These are phyloP conservation scores for Neurospora pannonica DNA, from an alignment of 495 filamentous ascomycete species.

Conservation along the genomic window DNA sequence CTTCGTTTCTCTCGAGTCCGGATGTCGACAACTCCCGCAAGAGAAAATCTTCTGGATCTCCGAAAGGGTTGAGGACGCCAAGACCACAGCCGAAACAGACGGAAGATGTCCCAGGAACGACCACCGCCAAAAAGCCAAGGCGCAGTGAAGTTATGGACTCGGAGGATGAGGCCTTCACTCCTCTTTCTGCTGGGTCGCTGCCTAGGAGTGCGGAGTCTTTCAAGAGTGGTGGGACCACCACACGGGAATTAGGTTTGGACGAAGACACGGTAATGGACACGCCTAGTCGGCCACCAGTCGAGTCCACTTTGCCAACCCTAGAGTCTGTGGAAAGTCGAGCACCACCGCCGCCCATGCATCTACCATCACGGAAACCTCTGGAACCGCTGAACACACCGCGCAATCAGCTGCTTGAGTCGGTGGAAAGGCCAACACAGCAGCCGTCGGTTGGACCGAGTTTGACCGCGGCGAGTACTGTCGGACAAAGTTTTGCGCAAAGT, in stretches of 20 bases:
- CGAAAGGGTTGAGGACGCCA: neutral
- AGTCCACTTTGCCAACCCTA: neutral
- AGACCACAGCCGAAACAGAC: neutral
- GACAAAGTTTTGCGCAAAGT: neutral
- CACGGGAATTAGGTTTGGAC: constrained; percentile 11
- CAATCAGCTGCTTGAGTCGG: neutral
- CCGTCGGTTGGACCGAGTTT: neutral
- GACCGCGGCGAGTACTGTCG: neutral
- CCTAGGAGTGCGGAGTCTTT: neutral
- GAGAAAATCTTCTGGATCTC: neutral
- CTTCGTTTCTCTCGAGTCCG: neutral
- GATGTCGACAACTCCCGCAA: neutral
- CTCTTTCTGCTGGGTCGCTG: constrained; percentile 7
- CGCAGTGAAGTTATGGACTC: constrained; percentile 36
- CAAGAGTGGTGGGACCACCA: neutral
- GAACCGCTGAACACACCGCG: neutral
- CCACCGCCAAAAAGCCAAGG: constrained; percentile 7
- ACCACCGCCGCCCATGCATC: neutral
- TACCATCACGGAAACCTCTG: neutral
- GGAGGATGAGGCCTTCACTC: constrained; percentile 35
- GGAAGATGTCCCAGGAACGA: neutral
- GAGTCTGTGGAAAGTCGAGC: neutral
- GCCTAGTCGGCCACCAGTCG: neutral
- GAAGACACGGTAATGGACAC: constrained; percentile 1
- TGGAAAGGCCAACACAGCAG: neutral